phyloP scores from a whole-genome alignment of 257 asterid species.

The Penstemon eatonii region DNA sequence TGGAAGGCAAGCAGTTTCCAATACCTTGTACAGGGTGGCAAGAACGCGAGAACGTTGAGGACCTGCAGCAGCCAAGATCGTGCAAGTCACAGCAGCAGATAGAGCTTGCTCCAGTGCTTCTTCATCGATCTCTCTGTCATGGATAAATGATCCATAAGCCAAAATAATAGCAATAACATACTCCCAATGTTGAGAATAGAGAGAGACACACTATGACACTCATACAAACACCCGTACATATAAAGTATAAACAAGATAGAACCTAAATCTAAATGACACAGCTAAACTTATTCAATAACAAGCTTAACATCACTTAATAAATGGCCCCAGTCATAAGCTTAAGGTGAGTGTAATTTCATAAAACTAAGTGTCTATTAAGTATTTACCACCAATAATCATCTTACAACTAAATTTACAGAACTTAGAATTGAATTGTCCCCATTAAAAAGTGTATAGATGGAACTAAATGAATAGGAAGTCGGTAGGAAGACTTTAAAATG shows the following conservation, averaged over 20 bases:
- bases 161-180: slow-evolving; percentile 14
- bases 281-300: not conserved
- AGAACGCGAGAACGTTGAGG: slow-evolving; percentile 90
- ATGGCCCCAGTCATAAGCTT: slow-evolving; percentile 17
- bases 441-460: not conserved
- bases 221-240: not conserved
- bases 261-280: not conserved
- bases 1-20: slow-evolving; percentile 12
- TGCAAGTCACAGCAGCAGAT: slow-evolving; percentile 71
- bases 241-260: not conserved
- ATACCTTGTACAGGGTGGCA: slow-evolving; percentile 93
- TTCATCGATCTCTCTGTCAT: slow-evolving; percentile 83
- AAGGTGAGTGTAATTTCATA: not conserved
- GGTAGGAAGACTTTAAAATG: not conserved
- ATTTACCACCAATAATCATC: slow-evolving; percentile 11
- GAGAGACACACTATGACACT: not conserved
- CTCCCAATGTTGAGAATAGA: not conserved
- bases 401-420: slow-evolving; percentile 4
- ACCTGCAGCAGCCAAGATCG: slow-evolving; percentile 86
- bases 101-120: slow-evolving; percentile 77
- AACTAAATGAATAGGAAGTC: not conserved
- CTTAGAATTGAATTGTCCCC: not conserved
- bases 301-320: slow-evolving; percentile 5
- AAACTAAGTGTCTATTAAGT: not conserved
- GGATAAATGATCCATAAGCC: slow-evolving; percentile 24